Evolutionary conservation across 1,284 basidiomycete species (phyloP).

Genomic region (Ceratobasidium theobromae): DNA sequence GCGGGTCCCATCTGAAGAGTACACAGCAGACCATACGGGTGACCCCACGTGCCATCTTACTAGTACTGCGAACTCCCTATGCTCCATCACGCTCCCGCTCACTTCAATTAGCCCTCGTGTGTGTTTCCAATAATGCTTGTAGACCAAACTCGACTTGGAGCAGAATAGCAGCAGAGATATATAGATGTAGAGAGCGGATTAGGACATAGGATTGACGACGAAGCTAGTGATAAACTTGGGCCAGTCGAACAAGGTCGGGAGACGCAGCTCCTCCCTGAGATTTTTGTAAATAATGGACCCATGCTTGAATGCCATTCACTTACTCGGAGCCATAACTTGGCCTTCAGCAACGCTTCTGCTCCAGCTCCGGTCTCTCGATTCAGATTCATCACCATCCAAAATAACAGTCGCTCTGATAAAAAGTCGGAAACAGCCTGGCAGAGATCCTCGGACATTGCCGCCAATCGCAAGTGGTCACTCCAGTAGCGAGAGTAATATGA

Average conservation of each 20-base stretch:
- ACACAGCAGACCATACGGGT: neutral
- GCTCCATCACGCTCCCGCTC: neutral
- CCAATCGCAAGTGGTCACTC: neutral
- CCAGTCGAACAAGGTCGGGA: neutral
- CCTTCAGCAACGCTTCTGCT: too few relatives aligned
- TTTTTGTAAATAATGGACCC: neutral
- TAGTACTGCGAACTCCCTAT: neutral
- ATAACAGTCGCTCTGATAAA: constrained; percentile 1
- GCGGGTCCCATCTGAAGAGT: neutral
- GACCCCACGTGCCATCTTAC: neutral
- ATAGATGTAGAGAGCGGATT: neutral
- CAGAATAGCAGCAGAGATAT: neutral
- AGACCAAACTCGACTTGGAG: too few relatives aligned
- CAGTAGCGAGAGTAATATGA: constrained; percentile 13
- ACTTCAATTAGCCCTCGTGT: too few relatives aligned
- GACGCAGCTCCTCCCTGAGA: too few relatives aligned
- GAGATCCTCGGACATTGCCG: neutral
- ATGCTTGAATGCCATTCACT: too few relatives aligned
- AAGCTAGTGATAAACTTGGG: neutral
- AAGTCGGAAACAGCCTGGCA: neutral
- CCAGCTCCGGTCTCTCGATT: too few relatives aligned
- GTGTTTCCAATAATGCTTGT: too few relatives aligned
- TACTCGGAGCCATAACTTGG: too few relatives aligned
- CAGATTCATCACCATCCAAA: constrained; percentile 30
- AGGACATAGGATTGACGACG: neutral